Evolutionary conservation across 1,284 basidiomycete genomes (phyloP).

Genomic region (Lentinula novae-zelandiae): DNA sequence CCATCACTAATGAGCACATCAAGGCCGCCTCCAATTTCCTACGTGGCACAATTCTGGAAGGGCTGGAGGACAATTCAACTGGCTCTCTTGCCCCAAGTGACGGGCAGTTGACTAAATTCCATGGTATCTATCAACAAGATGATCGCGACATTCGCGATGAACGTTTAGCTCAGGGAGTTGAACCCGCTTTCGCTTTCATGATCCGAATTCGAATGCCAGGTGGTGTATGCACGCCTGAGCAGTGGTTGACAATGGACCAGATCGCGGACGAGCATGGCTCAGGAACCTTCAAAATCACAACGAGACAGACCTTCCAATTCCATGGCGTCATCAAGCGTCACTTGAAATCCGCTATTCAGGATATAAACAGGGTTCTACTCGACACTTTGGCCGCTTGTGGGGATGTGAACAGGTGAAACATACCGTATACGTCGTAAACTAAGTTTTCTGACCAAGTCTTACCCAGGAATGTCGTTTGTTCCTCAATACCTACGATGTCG

Average conservation of each 20-base stretch:
- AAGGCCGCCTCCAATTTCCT: slow-evolving; percentile 96
- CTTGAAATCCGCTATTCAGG: slow-evolving; percentile 94
- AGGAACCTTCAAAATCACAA: slow-evolving; percentile 96
- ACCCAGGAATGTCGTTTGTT: slow-evolving; percentile 85
- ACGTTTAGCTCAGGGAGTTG: slow-evolving; percentile 87
- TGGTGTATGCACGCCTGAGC: slow-evolving; percentile 87
- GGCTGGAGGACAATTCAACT: slow-evolving; percentile 83
- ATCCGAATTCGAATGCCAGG: slow-evolving; percentile 96
- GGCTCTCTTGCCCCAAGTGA: slow-evolving; percentile 90
- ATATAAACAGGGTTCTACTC: slow-evolving; percentile 88
- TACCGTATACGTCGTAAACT: background rate
- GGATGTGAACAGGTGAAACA: slow-evolving; percentile 88
- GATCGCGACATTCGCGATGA: slow-evolving; percentile 98
- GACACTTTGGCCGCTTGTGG: slow-evolving; percentile 99
- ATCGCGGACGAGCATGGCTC: slow-evolving; percentile 96
- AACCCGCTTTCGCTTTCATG: slow-evolving; percentile 99
- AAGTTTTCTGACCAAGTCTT: slow-evolving; percentile 2
- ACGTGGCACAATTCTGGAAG: slow-evolving; percentile 93
- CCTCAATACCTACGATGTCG: slow-evolving; percentile 87
- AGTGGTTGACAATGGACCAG: slow-evolving; percentile 95
- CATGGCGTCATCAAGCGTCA: slow-evolving; percentile 98
- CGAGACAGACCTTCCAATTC: slow-evolving; percentile 99
- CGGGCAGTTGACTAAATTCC: slow-evolving; percentile 97
- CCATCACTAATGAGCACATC: slow-evolving; percentile 99
- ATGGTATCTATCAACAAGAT: slow-evolving; percentile 96